Evolutionary conservation across 352 stramenopile species (phyloP), one percentile per base, ranked within the genome.

Genomic region (Phytophthora pseudosyringae): DNA sequence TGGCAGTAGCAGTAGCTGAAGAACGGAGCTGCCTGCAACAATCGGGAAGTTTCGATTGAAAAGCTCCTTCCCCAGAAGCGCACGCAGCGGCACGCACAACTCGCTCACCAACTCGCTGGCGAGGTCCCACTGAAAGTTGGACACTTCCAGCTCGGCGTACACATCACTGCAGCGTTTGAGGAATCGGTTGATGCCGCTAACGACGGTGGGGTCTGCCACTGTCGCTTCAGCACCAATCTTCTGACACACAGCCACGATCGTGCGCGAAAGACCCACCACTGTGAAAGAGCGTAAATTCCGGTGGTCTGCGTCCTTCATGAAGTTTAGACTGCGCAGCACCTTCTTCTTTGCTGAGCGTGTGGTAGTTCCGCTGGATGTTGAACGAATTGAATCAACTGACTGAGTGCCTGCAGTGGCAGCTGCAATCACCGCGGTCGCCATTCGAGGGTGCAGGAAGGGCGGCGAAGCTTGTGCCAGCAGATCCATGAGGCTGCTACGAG

Each of bases 111-210:
- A 70, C 46, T 93, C 85, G 46, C 81, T 91, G 4, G 85, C 85
- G 21, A 93, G 67, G 32, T 79, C 68, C 85, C 85, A 93, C 49
- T 93, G 85, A 65, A 90, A 91, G 53, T 93, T 87, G 3, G 81
- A 88, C 5, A 90, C 80, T 63, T 93, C 82, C 18, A 93, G 62
- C 56, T 90, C 79, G 2, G 81, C 76, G 55, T 93, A 93, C 9
- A 91, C 82, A 11, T 78, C 70, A 41, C 78, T 84, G 65, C 85
- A 93, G 10, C 80, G 77, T 18, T 79, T 75, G 7, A 93, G 62
- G 48, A 93, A 93, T 13, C 58, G 60, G 57, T 91, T 88, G 41
- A 91, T 67, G 11, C 61, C 75, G 21, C 60, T 75, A 0, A 93
- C 56, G 9, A 91, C 63, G 9, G 57, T 51, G 6, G 52, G 47